A percentile compares a stretch with the other conserved stretches of the same genome.
These are phyloP conservation scores for Rhodotorula glutinis DNA, from an alignment of 1,284 basidiomycete species.

Conservation along the genomic window DNA sequence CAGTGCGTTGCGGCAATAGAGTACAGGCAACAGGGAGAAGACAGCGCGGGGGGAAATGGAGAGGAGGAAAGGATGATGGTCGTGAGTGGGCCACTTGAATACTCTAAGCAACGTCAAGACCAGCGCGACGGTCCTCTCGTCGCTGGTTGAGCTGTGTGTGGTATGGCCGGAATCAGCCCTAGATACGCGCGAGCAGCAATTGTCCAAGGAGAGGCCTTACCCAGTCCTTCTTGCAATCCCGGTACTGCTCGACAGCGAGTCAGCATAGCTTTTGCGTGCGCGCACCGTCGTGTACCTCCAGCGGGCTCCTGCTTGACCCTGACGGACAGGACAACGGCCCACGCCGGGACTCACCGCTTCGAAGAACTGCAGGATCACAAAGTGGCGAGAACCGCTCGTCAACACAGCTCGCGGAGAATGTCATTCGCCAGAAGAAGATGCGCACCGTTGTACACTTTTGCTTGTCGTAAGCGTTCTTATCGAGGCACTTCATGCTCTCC, in stretches of 20 bases:
- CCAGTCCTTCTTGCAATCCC: slow-evolving; percentile 38
- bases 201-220: slow-evolving; percentile 11
- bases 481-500: slow-evolving; percentile 37
- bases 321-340: no score
- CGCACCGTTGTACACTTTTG: slow-evolving; percentile 27
- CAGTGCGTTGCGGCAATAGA: no score
- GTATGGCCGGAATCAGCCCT: not conserved
- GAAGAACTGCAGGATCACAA: slow-evolving; percentile 24
- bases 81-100: not conserved
- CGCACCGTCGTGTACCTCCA: no score
- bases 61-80: no score
- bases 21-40: no score
- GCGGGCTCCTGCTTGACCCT: no score
- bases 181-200: no score
- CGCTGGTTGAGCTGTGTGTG: slow-evolving; percentile 30
- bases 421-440: not conserved
- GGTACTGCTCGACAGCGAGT: slow-evolving; percentile 18
- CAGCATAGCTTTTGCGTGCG: not conserved
- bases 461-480: slow-evolving; percentile 34
- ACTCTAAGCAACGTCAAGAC: slow-evolving; percentile 28
- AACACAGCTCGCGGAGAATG: not conserved
- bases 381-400: not conserved
- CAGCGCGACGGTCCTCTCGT: slow-evolving; percentile 31
- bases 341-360: slow-evolving; percentile 23
- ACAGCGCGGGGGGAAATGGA: not conserved